These are phyloP conservation scores for Chimonanthus salicifolius DNA, from an alignment of 164 flowering plant species.

Conservation along the genomic window DNA sequence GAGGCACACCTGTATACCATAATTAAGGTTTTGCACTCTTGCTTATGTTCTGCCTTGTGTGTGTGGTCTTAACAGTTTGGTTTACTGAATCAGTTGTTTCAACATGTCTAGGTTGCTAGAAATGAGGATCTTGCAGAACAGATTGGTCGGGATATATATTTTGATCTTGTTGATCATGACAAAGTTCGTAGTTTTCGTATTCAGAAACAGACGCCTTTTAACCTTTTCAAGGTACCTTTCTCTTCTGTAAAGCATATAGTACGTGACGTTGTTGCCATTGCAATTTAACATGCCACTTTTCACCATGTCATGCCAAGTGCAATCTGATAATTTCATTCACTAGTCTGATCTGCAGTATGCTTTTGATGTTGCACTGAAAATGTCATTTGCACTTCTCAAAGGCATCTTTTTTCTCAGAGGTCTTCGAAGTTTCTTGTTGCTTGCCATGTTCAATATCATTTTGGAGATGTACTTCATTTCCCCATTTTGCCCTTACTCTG, in stretches of 20 bases:
- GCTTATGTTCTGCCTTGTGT: background rate
- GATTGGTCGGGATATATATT: constrained; percentile 71
- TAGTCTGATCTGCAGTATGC: no score
- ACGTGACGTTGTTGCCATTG: no score
- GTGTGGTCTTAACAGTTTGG: background rate
- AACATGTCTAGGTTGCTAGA: constrained; percentile 53
- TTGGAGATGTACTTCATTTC: no score
- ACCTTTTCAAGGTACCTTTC: constrained; percentile 52
- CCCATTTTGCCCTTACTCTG: no score
- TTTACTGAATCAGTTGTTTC: background rate
- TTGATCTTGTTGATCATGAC: constrained; percentile 87
- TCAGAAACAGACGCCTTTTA: constrained; percentile 63
- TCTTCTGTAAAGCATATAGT: background rate
- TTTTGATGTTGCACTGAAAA: no score
- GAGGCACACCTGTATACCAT: constrained; percentile 80
- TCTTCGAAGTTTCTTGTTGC: no score
- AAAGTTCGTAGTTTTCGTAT: constrained; percentile 74
- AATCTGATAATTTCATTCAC: no score
- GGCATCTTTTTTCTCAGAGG: no score
- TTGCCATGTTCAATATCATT: no score
- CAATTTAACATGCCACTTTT: no score
- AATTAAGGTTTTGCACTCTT: constrained; percentile 49
- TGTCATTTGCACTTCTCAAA: no score
- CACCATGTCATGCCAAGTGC: no score
- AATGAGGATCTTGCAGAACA: constrained; percentile 70